These are phyloP conservation scores for Rhodosorus marinus DNA, from an alignment of 23 red algal genomes.

Conservation along the genomic window DNA sequence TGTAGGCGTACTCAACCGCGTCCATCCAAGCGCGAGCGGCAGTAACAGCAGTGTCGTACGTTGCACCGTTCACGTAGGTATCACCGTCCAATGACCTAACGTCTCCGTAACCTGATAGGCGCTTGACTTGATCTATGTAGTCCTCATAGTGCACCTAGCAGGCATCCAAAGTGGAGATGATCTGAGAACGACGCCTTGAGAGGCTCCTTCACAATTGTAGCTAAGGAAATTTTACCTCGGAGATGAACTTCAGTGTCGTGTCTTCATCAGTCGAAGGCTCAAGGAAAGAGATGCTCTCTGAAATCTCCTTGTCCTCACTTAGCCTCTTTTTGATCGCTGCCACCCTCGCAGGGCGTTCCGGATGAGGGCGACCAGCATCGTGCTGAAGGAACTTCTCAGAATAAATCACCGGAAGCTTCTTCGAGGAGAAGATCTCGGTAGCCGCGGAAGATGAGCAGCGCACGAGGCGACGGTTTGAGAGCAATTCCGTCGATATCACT, in stretches of 20 bases:
- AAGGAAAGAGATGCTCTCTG: conserved; percentile 13
- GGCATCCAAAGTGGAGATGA: not conserved
- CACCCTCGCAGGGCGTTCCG: conserved; percentile 54
- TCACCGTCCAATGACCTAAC: conserved; percentile 47
- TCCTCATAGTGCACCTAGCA: conserved; percentile 22
- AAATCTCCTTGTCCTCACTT: conserved; percentile 4
- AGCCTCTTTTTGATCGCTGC: conserved; percentile 16
- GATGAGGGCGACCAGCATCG: conserved; percentile 6
- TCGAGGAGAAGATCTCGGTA: too few species aligned
- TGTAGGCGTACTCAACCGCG: conserved; percentile 36
- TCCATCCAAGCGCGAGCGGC: conserved; percentile 56
- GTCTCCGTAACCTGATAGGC: conserved; percentile 3
- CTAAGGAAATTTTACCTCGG: conserved; percentile 13
- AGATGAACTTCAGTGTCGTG: conserved; percentile 6
- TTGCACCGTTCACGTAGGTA: conserved; percentile 39
- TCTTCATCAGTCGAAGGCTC: conserved; percentile 1
- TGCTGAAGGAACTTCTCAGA: conserved; percentile 32
- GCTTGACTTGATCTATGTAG: conserved; percentile 49
- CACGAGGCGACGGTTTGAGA: too few species aligned
- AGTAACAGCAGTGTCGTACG: conserved; percentile 36
- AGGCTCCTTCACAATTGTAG: too few species aligned
- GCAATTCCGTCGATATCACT: too few species aligned
- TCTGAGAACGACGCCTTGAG: not conserved
- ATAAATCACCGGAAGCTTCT: conserved; percentile 40
- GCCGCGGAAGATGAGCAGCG: too few species aligned